Conservation (phyloP, 2,329 filamentous ascomycete genomes). For the Pezicula carpinea region DNA sequence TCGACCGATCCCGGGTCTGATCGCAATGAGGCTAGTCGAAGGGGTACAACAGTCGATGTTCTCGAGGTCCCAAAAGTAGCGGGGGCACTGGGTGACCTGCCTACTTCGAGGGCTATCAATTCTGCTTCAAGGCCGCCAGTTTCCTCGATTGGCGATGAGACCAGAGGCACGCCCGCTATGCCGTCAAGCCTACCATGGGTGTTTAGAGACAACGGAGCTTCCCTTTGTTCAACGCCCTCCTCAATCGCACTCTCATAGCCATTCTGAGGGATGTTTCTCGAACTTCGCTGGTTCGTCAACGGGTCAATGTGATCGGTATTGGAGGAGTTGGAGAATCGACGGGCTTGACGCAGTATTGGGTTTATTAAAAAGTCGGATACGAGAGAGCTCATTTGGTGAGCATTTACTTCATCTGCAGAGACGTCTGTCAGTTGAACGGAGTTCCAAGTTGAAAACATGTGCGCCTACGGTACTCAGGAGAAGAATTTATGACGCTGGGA, state of each 20-base stretch:
- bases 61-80: constrained; percentile 4
- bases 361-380: constrained; percentile 63
- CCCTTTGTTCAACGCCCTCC: constrained; percentile 18
- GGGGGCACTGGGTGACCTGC: constrained; percentile 7
- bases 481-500: not conserved
- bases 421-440: not conserved
- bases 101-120: constrained; percentile 11
- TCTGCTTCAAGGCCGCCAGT: constrained; percentile 20
- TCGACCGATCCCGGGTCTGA: constrained; percentile 16
- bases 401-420: constrained; percentile 13
- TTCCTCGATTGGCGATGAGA: constrained; percentile 21
- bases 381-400: constrained; percentile 52
- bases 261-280: constrained; percentile 1
- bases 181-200: not conserved
- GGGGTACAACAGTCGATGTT: constrained; percentile 3
- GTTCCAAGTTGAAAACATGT: not conserved
- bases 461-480: not conserved
- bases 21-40: constrained; percentile 13
- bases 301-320: constrained; percentile 31
- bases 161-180: constrained; percentile 13
- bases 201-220: constrained; percentile 3
- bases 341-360: constrained; percentile 61
- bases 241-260: constrained; percentile 20
- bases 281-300: constrained; percentile 15
- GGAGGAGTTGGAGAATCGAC: constrained; percentile 48